A percentile compares a stretch with the other conserved stretches of the same genome.
phyloP scores from a whole-genome alignment of 2,329 filamentous ascomycete species.

The Pestalotiopsis sp. region DNA sequence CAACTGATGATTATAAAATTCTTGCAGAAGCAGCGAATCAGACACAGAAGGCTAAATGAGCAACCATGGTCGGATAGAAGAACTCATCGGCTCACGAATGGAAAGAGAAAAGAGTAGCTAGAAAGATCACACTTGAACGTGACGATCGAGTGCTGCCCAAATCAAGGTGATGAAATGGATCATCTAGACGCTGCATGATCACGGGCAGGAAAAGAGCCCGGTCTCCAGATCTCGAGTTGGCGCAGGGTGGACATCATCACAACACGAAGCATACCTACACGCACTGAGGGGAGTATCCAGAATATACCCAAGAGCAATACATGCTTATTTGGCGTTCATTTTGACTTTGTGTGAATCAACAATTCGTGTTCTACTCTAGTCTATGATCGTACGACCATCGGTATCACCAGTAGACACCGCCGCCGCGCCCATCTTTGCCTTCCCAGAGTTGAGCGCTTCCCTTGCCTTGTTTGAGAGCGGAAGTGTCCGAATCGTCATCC shows the following conservation, averaged over 20 bases:
- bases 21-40: slow-evolving; percentile 58
- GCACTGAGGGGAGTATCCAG: not conserved
- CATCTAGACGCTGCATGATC: not conserved
- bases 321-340: not conserved
- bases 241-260: not conserved
- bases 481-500: slow-evolving; percentile 28
- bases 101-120: not conserved
- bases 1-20: not conserved
- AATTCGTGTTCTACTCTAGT: not conserved
- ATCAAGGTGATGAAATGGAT: not conserved
- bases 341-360: not conserved
- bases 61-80: not conserved
- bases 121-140: not conserved
- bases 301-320: not conserved
- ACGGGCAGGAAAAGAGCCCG: too few relatives aligned
- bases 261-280: not conserved
- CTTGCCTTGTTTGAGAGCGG: not conserved
- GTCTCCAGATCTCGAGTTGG: not conserved
- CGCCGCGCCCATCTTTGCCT: slow-evolving; percentile 42
- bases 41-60: slow-evolving; percentile 58
- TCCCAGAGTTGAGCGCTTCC: slow-evolving; percentile 36
- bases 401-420: slow-evolving; percentile 42
- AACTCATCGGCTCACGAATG: not conserved
- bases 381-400: not conserved
- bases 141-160: not conserved